Base-by-base conservation (phyloP, 805 yeast genomes). In the Kregervanrija delftensis region DNA sequence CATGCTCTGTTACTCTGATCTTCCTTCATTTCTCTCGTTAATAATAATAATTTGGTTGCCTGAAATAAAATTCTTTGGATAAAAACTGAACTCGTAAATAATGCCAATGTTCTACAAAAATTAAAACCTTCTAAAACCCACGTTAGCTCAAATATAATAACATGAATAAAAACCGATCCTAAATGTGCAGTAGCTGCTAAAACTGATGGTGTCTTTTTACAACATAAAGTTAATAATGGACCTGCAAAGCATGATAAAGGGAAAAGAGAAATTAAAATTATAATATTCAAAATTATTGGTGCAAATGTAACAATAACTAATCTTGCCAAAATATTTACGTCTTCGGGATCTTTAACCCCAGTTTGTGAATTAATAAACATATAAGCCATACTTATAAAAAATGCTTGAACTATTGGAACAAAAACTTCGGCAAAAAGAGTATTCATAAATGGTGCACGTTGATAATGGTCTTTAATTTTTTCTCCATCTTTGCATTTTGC, bases 351-450 rank as follows among this genome's bases (percentile, higher is more conserved):
- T 40, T 54, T 49, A 1, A 88, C 96, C 30, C 96, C 96, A 32
- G 82, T 86, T 67, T 88, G 96, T 1, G 96, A 73, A 63, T 89
- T 90, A 56, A 86, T 82, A 57, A 85, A 91, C 42, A 81, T 69
- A 63, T 79, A 91, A 0, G 96, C 90, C 43, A 81, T 65, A 45
- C 83, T 75, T 40, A 84, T 74, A 53, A 81, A 79, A 28, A 80
- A 76, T 13, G 93, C 79, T 55, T 81, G 80, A 47, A 86, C 61
- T 34, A 82, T 57, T 38, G 96, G 93, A 36, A 87, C 75, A 40
- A 86, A 50, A 47, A 90, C 68, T 64, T 93, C 98, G 11, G 96
- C 81, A 53, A 88, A 75, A 59, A 86, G 74, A 22, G 88, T 69
- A 61, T 88, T 88, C 30, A 80, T 69, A 61, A 91, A 76, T 48